Base-by-base conservation (phyloP, 306 rosid species). In the Inga leiocalycina region DNA sequence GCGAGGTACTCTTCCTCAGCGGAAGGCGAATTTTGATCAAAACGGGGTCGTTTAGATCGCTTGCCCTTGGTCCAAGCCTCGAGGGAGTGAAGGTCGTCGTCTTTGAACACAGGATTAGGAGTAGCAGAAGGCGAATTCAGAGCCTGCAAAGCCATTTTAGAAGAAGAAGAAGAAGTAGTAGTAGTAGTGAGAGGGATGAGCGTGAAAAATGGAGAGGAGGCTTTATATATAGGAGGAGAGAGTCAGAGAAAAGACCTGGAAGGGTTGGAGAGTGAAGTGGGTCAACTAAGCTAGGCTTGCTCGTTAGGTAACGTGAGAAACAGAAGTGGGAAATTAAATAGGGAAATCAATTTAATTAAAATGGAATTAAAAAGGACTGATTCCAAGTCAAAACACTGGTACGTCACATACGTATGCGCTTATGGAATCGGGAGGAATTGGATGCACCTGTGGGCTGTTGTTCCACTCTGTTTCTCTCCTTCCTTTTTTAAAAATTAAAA, bases 1-100 rank as follows among this genome's bases (percentile, higher is more conserved):
- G 99, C 99, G 15, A 96, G 92, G 71, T 96, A 94, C 79, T 96
- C 98, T 71, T 96, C 99, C 10, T 96, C 98, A 0, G 97, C 71
- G 0, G 93, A 77, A 0, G 90, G 85, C 56, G 79, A 84, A 13
- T 71, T 85, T 59, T 68, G 74, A 3, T 87, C 91, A 2, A 82
- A 5, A 49, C 91, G 95, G 0, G 89, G 90, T 45, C 91, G 91
- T 76, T 82, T 89, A 1, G 98, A 92, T 62, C 98, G 93, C 84
- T 94, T 94, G 35, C 93, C 72, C 66, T 91, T 96, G 0, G 91
- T 46, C 90, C 97, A 91, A 4, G 97, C 90, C 84, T 93, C 97
- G 10, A 78, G 83, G 27, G 79, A 78, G 39, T 84, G 89, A 22
- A 49, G 81, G 0, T 81, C 82, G 0, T 89, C 82, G 4, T 75